Base-by-base conservation (phyloP, 2,329 filamentous ascomycete genomes). In the Colletotrichum karsti region DNA sequence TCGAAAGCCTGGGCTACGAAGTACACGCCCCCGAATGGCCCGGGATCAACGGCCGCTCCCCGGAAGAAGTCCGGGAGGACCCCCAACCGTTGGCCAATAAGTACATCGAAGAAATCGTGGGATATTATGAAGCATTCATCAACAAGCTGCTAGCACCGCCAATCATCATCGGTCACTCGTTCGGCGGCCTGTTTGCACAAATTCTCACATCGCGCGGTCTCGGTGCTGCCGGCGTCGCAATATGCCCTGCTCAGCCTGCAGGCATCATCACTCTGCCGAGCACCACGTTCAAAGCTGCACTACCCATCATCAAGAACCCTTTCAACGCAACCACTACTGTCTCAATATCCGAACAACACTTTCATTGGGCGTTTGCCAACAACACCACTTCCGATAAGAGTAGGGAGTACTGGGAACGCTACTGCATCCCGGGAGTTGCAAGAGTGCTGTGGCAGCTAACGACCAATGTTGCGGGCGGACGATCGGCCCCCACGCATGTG, bases 11-110 rank as follows among this genome's bases (percentile, higher is more conserved):
- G 24, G 72, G 72, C 26, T 74, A 73, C 58, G 63, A 69, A 3
- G 72, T 72, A 20, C 56, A 73, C 30, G 71, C 72, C 3, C 72
- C 72, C 5, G 72, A 70, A 13, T 74, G 72, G 72, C 72, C 72
- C 13, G 72, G 72, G 6, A 58, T 73, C 30, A 71, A 73, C 42
- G 68, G 69, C 41, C 71, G 71, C 28, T 70, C 70, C 7, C 63
- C 67, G 12, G 63, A 69, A 53, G 70, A 73, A 5, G 68, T 74
- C 62, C 69, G 69, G 10, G 59, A 46, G 3, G 51, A 73, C 39
- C 71, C 72, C 7, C 22, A 63, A 30, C 63, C 69, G 4, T 48
- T 73, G 9, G 41, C 66, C 20, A 71, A 67, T 37, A 62, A 67
- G 13, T 65, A 59, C 30, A 73, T 74, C 24, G 56, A 64, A 20